Evolutionary conservation across 495 filamentous ascomycete genomes (phyloP), one percentile per base, ranked within the genome.

Genomic region (Xylaria scruposa): DNA sequence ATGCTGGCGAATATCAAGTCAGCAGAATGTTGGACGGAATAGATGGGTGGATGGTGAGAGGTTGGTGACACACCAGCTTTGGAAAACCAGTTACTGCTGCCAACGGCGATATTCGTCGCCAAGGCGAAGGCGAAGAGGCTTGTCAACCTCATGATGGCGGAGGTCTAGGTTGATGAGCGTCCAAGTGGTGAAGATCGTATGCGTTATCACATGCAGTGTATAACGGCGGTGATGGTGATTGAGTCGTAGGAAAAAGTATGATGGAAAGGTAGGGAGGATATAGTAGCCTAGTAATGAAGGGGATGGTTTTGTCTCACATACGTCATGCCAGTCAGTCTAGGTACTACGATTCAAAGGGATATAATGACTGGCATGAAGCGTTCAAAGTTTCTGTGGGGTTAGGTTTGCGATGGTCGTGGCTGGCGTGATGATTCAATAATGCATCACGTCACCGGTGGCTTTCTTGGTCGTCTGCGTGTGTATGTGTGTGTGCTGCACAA

Each of bases 31-130:
- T 33, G 15, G 8, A 56, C 38, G 19, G n/a, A 40, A 29, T 42
- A 0, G 46, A 0, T 10, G 44, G 19, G 1, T n/a, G 8, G 0
- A 49, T 6, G 31, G 47, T 7, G 31, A 56, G 51, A 44, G 33
- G 40, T 33, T 12, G 49, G 26, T 42, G 68, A 88, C 91, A 63
- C 81, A 95, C 94, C 91, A 80, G 93, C 88, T 83, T 93, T 95
- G 72, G 88, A 89, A 78, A 94, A 94, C 94, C 94, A 96, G 61
- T 31, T 67, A 77, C 80, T 90, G 75, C 88, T 91, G 61, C 88
- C 93, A 70, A 91, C 85, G 42, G 90, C 88, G 60, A 83, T 86
- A 77, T 93, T 89, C 59, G 90, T 88, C 70, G 91, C 91, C 31
- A 97, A 85, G 75, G 88, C 88, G 72, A 93, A 83, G 76, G 94